These are phyloP conservation scores for Penicillium coprophilum DNA, from an alignment of 495 filamentous ascomycete genomes.

Conservation along the genomic window DNA sequence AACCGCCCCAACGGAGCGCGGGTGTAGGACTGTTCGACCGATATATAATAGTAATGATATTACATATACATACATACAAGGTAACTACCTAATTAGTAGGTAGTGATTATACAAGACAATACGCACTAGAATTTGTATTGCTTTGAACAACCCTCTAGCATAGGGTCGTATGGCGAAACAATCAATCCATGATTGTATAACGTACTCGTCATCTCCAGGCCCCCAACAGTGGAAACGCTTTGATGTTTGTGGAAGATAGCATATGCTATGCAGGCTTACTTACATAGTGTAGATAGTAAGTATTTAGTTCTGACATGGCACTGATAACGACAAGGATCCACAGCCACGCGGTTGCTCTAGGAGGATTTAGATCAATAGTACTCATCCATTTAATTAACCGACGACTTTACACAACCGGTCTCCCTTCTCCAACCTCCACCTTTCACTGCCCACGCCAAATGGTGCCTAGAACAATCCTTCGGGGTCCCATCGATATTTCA, in stretches of 20 bases:
- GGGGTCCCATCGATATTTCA: slow-evolving; percentile 2
- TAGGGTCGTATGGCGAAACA: background rate
- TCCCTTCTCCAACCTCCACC: background rate
- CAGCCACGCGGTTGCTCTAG: background rate
- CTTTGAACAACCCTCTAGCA: background rate
- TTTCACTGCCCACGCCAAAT: background rate
- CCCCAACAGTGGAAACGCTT: background rate
- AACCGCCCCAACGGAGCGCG: slow-evolving; percentile 1
- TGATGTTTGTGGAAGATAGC: slow-evolving; percentile 1
- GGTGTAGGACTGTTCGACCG: background rate
- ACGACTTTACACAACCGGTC: slow-evolving; percentile 2
- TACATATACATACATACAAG: background rate
- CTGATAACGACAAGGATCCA: slow-evolving; percentile 2
- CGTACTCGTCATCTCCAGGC: background rate
- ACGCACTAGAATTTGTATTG: background rate
- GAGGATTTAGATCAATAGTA: slow-evolving; percentile 1
- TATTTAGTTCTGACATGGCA: slow-evolving; percentile 2
- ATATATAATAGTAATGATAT: background rate
- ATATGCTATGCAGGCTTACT: slow-evolving; percentile 3
- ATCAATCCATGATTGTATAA: slow-evolving; percentile 3
- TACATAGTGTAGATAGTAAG: slow-evolving; percentile 1
- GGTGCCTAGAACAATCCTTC: slow-evolving; percentile 1
- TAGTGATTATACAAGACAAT: background rate
- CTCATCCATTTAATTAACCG: background rate
- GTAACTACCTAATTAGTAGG: slow-evolving; percentile 2